Evolutionary conservation across 1,139 yeast species (phyloP).

Genomic region (Yamadazyma dendronema): DNA sequence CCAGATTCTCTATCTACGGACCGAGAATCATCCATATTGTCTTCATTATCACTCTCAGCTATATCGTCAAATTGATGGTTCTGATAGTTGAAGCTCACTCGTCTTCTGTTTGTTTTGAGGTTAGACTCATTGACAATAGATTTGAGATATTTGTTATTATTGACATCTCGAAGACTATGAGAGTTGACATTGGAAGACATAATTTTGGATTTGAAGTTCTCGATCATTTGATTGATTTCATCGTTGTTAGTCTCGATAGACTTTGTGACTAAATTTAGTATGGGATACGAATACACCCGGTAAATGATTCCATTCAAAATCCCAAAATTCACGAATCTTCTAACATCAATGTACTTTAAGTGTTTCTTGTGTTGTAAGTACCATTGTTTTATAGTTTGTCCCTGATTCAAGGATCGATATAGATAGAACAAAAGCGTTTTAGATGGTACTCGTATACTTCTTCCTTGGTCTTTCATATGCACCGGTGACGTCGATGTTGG

Average conservation of each 20-base stretch:
- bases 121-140: constrained; percentile 30
- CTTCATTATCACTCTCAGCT: constrained; percentile 11
- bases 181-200: constrained; percentile 13
- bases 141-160: constrained; percentile 18
- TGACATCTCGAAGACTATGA: constrained; percentile 7
- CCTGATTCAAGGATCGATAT: constrained; percentile 77
- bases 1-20: constrained; percentile 10
- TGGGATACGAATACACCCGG: constrained; percentile 76
- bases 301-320: constrained; percentile 77
- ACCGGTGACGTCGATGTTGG: constrained; percentile 19
- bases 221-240: constrained; percentile 29
- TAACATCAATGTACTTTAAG: constrained; percentile 66
- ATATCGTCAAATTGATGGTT: constrained; percentile 9
- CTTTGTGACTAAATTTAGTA: constrained; percentile 40
- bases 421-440: constrained; percentile 68
- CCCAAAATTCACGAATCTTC: constrained; percentile 87
- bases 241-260: constrained; percentile 33
- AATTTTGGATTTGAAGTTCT: constrained; percentile 15
- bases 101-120: constrained; percentile 25
- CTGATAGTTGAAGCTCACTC: constrained; percentile 35
- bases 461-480: constrained; percentile 11
- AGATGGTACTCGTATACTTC: constrained; percentile 50
- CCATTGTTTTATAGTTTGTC: constrained; percentile 81
- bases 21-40: constrained; percentile 4
- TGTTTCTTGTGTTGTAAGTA: constrained; percentile 57